Conservation (phyloP, 1,284 basidiomycete genomes). For the Apiotrichum veenhuisii region DNA sequence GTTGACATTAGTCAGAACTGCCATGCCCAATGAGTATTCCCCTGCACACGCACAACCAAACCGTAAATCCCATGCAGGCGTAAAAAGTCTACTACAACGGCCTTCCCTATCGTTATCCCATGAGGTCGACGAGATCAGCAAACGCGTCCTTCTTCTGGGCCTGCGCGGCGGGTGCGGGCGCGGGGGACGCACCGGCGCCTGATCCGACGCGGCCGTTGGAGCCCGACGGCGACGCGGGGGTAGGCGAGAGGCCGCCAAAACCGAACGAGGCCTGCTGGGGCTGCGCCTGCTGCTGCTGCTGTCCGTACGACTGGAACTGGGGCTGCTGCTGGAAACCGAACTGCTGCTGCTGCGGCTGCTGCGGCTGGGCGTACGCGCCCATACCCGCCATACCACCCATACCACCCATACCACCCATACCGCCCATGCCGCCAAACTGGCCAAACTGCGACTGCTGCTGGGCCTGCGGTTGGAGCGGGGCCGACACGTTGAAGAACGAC, state of each 20-base stretch:
- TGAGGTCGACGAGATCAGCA: conserved; percentile 48
- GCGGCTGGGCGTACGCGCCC: conserved; percentile 1
- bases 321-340: conserved; percentile 8
- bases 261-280: conserved; percentile 17
- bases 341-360: conserved; percentile 1
- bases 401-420: conserved; percentile 9
- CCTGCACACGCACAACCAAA: no score
- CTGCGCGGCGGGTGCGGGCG: conserved; percentile 19
- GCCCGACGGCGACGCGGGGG: conserved; percentile 7
- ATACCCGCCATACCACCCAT: neutral
- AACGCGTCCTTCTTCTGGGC: conserved; percentile 48
- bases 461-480: conserved; percentile 2
- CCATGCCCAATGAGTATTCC: no score
- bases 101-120: conserved; percentile 22
- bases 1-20: no score
- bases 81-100: neutral
- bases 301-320: conserved; percentile 14
- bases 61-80: conserved; percentile 1
- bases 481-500: conserved; percentile 42
- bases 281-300: conserved; percentile 13
- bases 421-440: conserved; percentile 9
- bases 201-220: conserved; percentile 4
- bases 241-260: conserved; percentile 15
- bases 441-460: conserved; percentile 13
- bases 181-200: neutral